These are phyloP conservation scores for Kwoniella sp. DNA, from an alignment of 768 basidiomycete species.

Conservation along the genomic window DNA sequence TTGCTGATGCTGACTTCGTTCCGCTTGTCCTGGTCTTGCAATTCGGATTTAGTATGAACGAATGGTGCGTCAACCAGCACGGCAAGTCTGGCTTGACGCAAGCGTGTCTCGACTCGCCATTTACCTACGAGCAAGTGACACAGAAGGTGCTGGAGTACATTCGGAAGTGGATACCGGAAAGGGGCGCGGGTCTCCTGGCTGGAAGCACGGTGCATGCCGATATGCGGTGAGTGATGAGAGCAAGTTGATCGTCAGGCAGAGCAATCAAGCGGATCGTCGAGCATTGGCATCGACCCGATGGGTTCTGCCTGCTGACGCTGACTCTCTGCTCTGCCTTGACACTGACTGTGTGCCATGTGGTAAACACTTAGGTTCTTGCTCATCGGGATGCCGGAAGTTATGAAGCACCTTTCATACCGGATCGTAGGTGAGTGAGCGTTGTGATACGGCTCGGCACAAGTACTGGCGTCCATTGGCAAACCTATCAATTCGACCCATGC, in stretches of 20 bases:
- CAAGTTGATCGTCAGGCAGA: neutral
- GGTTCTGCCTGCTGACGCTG: constrained; percentile 8
- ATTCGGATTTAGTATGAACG: constrained; percentile 67
- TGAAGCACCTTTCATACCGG: constrained; percentile 62
- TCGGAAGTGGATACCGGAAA: constrained; percentile 75
- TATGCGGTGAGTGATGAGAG: constrained; percentile 49
- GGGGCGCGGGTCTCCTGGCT: constrained; percentile 59
- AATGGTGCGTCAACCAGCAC: constrained; percentile 85
- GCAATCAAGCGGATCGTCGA: neutral
- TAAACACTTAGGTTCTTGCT: constrained; percentile 54
- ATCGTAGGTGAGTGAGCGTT: constrained; percentile 53
- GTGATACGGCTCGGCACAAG: neutral
- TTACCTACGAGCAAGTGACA: constrained; percentile 66
- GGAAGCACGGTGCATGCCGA: constrained; percentile 88
- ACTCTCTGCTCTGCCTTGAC: constrained; percentile 17
- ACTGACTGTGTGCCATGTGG: constrained; percentile 26
- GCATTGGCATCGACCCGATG: too few species aligned
- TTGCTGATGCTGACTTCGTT: neutral
- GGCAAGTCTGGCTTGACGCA: constrained; percentile 79
- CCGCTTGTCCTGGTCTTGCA: neutral
- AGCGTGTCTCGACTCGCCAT: constrained; percentile 73
- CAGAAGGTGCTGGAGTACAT: constrained; percentile 72
- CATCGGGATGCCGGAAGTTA: constrained; percentile 77
- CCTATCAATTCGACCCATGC: too few species aligned
- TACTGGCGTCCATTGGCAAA: neutral